phyloP scores from a whole-genome alignment of 768 basidiomycete genomes.

The Rhodocollybia butyracea region DNA sequence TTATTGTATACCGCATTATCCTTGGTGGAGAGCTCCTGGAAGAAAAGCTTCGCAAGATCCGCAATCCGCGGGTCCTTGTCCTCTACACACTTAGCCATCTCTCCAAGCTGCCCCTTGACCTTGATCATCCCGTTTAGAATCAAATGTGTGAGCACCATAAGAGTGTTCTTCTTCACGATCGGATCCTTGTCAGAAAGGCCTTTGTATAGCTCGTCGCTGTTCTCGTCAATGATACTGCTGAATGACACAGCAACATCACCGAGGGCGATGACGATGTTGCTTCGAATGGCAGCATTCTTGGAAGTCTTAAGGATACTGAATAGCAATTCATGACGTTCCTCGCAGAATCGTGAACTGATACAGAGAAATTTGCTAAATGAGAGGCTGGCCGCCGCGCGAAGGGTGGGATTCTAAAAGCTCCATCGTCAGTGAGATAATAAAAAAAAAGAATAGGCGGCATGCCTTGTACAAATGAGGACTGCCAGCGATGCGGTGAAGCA shows the following conservation, averaged over 20 bases:
- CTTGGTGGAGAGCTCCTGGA: conserved; percentile 92
- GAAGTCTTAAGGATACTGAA: conserved; percentile 95
- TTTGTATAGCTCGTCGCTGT: conserved; percentile 91
- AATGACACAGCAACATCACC: conserved; percentile 99
- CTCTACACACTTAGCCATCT: conserved; percentile 99
- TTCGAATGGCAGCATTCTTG: conserved; percentile 83
- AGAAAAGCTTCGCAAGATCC: conserved; percentile 97
- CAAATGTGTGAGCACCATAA: conserved; percentile 96
- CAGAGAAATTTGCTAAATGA: conserved; percentile 96
- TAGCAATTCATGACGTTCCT: conserved; percentile 79
- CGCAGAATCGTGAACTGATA: conserved; percentile 92
- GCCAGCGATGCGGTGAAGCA: conserved; percentile 88
- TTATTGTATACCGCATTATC: conserved; percentile 99
- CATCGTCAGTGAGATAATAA: neutral
- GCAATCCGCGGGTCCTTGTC: conserved; percentile 84
- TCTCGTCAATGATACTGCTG: conserved; percentile 95
- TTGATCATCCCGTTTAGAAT: conserved; percentile 99
- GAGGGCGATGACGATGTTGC: conserved; percentile 96
- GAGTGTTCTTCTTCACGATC: conserved; percentile 97
- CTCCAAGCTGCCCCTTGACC: conserved; percentile 97
- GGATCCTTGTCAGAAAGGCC: conserved; percentile 85
- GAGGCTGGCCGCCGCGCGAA: conserved; percentile 84
- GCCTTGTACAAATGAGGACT: conserved; percentile 92
- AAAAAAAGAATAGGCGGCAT: conserved; percentile 11
- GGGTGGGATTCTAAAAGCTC: conserved; percentile 65